Percentiles rank a stretch among this genome's conserved stretches.
phyloP scores from a whole-genome alignment of 257 asterid species.

The Parsonsia alboflavescens region DNA sequence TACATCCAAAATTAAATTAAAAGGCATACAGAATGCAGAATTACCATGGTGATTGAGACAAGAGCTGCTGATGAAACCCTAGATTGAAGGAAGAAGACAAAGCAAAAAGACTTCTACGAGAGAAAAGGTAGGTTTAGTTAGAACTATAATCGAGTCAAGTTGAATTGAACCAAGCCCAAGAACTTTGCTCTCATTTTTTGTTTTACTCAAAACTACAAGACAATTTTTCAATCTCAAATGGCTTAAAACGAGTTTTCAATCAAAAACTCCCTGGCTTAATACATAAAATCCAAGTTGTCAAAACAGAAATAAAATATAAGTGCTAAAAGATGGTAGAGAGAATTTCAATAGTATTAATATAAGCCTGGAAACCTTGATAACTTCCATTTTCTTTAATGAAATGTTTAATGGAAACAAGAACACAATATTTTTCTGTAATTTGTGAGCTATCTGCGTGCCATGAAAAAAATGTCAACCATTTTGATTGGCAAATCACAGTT shows the following conservation, averaged over 20 bases:
- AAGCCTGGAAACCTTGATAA: neutral
- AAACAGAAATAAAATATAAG: too few species aligned
- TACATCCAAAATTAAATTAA: neutral
- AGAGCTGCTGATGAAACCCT: neutral
- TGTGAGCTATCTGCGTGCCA: neutral
- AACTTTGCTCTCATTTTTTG: neutral
- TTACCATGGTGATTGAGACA: constrained; percentile 25
- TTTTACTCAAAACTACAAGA: neutral
- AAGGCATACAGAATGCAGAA: neutral
- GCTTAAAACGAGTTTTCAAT: too few species aligned
- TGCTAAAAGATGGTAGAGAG: neutral
- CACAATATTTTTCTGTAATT: neutral
- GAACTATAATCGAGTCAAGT: neutral
- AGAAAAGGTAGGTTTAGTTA: neutral
- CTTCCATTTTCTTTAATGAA: neutral
- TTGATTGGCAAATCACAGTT: too few species aligned
- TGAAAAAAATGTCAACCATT: too few species aligned
- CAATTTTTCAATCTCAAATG: too few species aligned
- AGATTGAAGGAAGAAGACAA: neutral
- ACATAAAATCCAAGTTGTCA: neutral
- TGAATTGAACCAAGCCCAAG: neutral
- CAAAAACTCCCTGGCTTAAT: too few species aligned
- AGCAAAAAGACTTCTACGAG: neutral
- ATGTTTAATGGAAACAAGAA: neutral
- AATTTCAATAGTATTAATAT: too few species aligned